Conservation (phyloP, 257 asterid species). For the Scutellaria galericulata region DNA sequence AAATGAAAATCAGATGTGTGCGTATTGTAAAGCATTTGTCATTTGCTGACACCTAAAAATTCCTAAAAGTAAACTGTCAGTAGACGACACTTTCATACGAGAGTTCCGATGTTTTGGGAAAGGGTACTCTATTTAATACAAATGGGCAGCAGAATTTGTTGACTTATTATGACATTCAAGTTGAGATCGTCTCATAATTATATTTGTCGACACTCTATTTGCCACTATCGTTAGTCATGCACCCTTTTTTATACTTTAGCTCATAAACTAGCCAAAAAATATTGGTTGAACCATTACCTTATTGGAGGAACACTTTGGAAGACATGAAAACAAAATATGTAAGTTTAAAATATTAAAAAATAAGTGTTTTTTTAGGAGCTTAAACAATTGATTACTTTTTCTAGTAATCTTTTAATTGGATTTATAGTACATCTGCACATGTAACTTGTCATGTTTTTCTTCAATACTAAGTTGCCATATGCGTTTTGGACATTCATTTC, state of each 20-base stretch:
- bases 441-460: neutral
- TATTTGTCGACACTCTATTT: neutral
- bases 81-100: neutral
- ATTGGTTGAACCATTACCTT: neutral
- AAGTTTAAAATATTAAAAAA: neutral
- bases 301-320: constrained; percentile 21
- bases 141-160: neutral
- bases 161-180: neutral
- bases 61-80: neutral
- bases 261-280: constrained; percentile 4
- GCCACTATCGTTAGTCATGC: neutral
- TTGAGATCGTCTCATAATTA: neutral
- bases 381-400: neutral
- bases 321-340: neutral
- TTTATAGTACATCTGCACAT: neutral
- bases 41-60: neutral
- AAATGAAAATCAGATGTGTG: neutral
- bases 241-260: neutral
- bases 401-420: neutral
- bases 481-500: constrained; percentile 22
- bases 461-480: neutral
- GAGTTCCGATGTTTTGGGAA: constrained; percentile 3
- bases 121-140: neutral
- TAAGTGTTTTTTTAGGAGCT: neutral
- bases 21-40: constrained; percentile 1